Base-by-base conservation (phyloP, 371 early-diverging fungal species). In the Gilbertella persicaria region DNA sequence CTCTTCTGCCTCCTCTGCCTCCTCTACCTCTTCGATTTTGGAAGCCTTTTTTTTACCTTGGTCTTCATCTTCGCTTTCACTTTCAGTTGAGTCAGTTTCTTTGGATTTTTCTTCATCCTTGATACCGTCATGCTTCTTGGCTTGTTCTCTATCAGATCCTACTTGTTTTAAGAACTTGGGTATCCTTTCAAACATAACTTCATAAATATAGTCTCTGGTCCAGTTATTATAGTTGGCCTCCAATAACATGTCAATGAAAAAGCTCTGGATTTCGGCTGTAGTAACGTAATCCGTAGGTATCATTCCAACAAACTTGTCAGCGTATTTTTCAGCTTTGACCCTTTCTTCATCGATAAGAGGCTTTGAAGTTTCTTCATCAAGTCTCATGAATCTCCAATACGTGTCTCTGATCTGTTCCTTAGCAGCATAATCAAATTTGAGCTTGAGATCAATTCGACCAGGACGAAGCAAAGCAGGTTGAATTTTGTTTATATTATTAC, bases 381-480 rank as follows among this genome's bases (percentile, higher is more conserved):
- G 23, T 29, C 55, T 58, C 48, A 73, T 69, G 52, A 83, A 79
- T 33, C 78, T 66, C 61, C 71, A 64, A 59, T 74, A 80, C 62
- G 77, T 71, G 12, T 73, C 68, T 38, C 75, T 59, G 30, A 89
- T 82, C 69, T 96, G 94, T 37, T 68, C 59, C 16, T 67, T 69
- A 4, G 85, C 84, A 0, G 90, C 93, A 50, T 90, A 82, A 48
- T 88, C 97, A 45, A 99, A 73, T 26, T 84, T 78, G n/a, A 87
- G 79, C 60, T 92, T 88, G 44, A 92, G 64, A 62, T 99, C 99
- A 17, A 98, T 92, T 29, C 99, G 87, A 0, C 99, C 99, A 9
- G 99, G 98, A 17, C 99, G 84, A 45, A 97, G 86, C 42, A 99
- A 73, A 10, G 99, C 99, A 7, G 94, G 91, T 55, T 97, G 97